Evolutionary conservation across 306 rosid genomes (phyloP), one percentile per base, ranked within the genome.

Genomic region (Prunus davidiana): DNA sequence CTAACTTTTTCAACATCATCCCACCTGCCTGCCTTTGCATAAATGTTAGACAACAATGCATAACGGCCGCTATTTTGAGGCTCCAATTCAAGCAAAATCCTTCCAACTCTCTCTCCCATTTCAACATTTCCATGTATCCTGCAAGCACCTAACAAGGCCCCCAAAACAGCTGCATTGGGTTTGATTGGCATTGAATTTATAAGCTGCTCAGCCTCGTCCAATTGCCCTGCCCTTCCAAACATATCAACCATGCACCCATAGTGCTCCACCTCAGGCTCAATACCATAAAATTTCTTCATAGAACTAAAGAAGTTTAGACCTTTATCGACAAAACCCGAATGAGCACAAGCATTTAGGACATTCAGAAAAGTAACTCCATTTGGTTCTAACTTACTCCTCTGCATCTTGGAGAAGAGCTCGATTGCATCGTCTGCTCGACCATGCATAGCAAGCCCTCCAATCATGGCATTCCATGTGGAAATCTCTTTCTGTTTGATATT

Each of bases 401-500:
- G 80, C 91, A 89, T 82, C 82, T 86, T 84, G 49, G 69, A 76
- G 78, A 86, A 84, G n/a, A 87, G 85, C 61, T 78, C 75, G 49
- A 89, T 61, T 46, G 86, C 90, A 52, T 89, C 88, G 58, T 82
- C 85, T 57, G 88, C 89, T 77, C 83, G 75, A 22, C 94, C 90
- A 27, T 89, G 87, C 63, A 80, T 76, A 58, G 89, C 88, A 47
- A 89, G 87, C 51, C 86, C 90, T 24, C 87, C 82, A 43, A 89
- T 89, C 91, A 87, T 89, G 51, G 94, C 90, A 87, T 89, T 89
- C 91, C 91, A 87, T 52, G 90, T 85, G 14, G 77, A 85, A 38
- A 84, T 79, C 71, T 89, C 85, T 75, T 71, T 89, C 54, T 55
- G 80, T 60, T 56, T 61, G 71, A 89, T 62, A 6, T 78, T 83